Evolutionary conservation across 2,329 filamentous ascomycete species (phyloP).

Genomic region (Xylaria sp.): DNA sequence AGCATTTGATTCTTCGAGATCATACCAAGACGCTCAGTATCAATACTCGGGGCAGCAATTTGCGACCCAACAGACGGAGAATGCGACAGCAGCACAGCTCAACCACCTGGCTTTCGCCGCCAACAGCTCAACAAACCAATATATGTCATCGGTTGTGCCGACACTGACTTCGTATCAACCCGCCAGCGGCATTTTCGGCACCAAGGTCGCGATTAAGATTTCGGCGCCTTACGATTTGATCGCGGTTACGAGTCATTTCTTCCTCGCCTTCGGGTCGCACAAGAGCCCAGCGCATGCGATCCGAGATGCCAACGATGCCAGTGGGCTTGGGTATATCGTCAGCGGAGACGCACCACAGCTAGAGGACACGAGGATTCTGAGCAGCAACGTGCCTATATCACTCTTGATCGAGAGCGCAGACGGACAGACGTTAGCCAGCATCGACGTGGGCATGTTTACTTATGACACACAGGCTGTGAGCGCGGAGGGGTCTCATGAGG

Average conservation of each 20-base stretch:
- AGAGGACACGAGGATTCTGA: slow-evolving; percentile 61
- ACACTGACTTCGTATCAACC: slow-evolving; percentile 78
- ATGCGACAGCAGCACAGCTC: slow-evolving; percentile 61
- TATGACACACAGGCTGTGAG: slow-evolving; percentile 53
- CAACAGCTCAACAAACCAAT: slow-evolving; percentile 72
- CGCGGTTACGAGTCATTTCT: slow-evolving; percentile 68
- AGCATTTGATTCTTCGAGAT: slow-evolving; percentile 70
- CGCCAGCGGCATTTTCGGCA: slow-evolving; percentile 72
- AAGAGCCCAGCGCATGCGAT: slow-evolving; percentile 74
- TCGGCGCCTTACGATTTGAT: slow-evolving; percentile 78
- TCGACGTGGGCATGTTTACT: slow-evolving; percentile 58
- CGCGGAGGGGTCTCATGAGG: slow-evolving; percentile 52
- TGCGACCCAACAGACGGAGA: slow-evolving; percentile 60
- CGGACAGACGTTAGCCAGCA: slow-evolving; percentile 64
- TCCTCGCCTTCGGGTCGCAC: slow-evolving; percentile 80
- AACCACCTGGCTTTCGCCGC: slow-evolving; percentile 67
- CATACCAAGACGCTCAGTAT: slow-evolving; percentile 68
- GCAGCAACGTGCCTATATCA: slow-evolving; percentile 64
- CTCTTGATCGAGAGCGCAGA: slow-evolving; percentile 63
- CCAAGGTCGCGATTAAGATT: slow-evolving; percentile 77
- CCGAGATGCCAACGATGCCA: slow-evolving; percentile 66
- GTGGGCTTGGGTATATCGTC: slow-evolving; percentile 76
- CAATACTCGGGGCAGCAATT: slow-evolving; percentile 62
- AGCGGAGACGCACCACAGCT: slow-evolving; percentile 75
- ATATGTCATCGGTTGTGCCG: slow-evolving; percentile 70